phyloP scores from a whole-genome alignment of 202 grass and related monocot species.

The Eragrostis tef region DNA sequence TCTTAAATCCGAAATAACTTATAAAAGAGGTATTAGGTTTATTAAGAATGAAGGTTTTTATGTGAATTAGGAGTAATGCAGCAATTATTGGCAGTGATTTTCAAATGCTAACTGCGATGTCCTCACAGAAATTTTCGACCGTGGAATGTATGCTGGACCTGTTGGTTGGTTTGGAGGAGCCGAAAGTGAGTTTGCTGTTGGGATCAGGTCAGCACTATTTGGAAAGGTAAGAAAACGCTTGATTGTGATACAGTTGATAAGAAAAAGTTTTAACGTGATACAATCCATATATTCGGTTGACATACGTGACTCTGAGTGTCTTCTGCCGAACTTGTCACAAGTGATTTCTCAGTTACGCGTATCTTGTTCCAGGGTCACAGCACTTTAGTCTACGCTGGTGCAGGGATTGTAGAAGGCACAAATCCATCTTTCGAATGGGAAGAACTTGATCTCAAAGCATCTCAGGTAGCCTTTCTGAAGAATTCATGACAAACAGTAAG shows the following conservation, averaged over 20 bases:
- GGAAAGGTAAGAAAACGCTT: constrained; percentile 66
- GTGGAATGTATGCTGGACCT: constrained; percentile 95
- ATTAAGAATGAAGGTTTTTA: background rate
- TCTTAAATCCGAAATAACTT: background rate
- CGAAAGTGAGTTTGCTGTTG: constrained; percentile 96
- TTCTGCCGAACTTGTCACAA: constrained; percentile 15
- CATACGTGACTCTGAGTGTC: background rate
- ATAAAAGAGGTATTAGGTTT: background rate
- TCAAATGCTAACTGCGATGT: constrained; percentile 21
- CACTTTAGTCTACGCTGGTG: constrained; percentile 80
- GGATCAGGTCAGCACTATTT: constrained; percentile 88
- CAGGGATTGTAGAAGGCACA: constrained; percentile 90
- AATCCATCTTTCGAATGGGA: constrained; percentile 93
- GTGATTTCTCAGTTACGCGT: background rate
- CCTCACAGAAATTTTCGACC: constrained; percentile 79
- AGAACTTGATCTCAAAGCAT: constrained; percentile 88
- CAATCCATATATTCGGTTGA: background rate
- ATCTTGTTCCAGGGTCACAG: constrained; percentile 61
- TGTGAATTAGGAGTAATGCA: background rate
- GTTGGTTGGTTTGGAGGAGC: constrained; percentile 95
- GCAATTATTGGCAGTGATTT: background rate
- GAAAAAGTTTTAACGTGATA: background rate
- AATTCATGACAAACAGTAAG: background rate
- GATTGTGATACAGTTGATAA: background rate
- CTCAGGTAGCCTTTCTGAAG: constrained; percentile 58